A percentile compares a stretch with the other conserved stretches of the same genome.
Conservation (phyloP, 2,329 filamentous ascomycete species). For the Phialemonium atrogriseum region DNA sequence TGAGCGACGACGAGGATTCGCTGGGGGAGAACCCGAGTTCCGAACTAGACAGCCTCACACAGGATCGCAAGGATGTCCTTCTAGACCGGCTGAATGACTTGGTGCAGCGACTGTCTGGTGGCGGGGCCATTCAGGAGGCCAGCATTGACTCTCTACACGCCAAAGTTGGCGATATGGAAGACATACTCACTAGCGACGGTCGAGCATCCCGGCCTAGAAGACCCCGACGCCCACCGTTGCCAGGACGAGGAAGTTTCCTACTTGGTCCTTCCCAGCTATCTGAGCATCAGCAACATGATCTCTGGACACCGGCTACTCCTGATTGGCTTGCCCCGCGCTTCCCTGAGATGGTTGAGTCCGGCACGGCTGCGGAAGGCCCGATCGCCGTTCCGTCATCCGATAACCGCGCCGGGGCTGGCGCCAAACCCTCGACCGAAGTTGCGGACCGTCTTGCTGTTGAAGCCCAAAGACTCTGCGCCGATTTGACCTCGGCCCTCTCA, state of each 20-base stretch:
- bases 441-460: constrained; percentile 17
- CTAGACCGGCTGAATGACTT: constrained; percentile 32
- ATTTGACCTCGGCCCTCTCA: constrained; percentile 39
- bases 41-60: constrained; percentile 17
- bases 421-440: constrained; percentile 12
- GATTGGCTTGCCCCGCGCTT: too few relatives aligned
- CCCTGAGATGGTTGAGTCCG: too few relatives aligned
- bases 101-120: constrained; percentile 25
- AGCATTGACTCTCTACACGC: constrained; percentile 27
- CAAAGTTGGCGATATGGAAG: constrained; percentile 36
- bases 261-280: neutral
- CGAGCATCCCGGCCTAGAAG: constrained; percentile 6
- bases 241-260: neutral
- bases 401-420: neutral
- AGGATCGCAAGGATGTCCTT: constrained; percentile 35
- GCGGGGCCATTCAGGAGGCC: constrained; percentile 17
- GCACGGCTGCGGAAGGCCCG: constrained; percentile 3
- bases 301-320: too few relatives aligned
- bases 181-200: constrained; percentile 12
- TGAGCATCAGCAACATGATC: constrained; percentile 6
- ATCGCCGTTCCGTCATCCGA: neutral
- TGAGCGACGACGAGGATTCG: constrained; percentile 11
- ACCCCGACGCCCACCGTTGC: constrained; percentile 4
- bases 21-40: constrained; percentile 8
- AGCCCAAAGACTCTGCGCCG: constrained; percentile 37